Base-by-base conservation (phyloP, 495 filamentous ascomycete genomes). In the Cercophora samala region DNA sequence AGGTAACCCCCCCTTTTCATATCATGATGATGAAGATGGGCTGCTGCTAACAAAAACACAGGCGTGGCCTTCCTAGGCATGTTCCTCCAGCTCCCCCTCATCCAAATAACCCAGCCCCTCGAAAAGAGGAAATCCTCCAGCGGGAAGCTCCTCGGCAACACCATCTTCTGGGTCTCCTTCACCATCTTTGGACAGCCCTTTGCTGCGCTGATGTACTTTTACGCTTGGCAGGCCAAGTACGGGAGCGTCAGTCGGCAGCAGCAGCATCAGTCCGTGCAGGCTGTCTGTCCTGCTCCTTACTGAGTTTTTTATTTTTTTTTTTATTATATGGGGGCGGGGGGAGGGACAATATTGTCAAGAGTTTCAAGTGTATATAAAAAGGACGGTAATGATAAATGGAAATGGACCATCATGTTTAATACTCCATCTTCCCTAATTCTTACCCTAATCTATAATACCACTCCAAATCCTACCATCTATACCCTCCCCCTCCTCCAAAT, bases 211-310 rank as follows among this genome's bases (percentile, higher is more conserved):
- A 74, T 95, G 68, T 99, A 99, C 76, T 99, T 97, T 76, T 97
- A 97, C 74, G 95, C 93, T 17, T 99, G 95, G 95, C 94, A 97
- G 77, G 93, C 92, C 21, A 99, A 99, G 79, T 97, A 97, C 75
- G 95, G 95, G 21, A 93, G 87, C 71, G 82, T 84, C 11, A 78
- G 79, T 52, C 78, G 73, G 73, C 37, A 46, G 13, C 37, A 46
- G 37, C 37, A 46, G 37, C 15, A 46, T 5, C 24, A 15, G 46
- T 25, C 19, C 42, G 37, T 29, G 5, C 62, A 23, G 17, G n/a
- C 26, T 29, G 13, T 42, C 4, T 65, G 62, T 62, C 58, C 63
- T 11, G 66, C 51, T 55, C 22, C 32, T 23, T 46, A 62, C 5
- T 18, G 29, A 62, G 24, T 23, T 18, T 61, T 17, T 37, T 37